A percentile compares a stretch with the other conserved stretches of the same genome.
Evolutionary conservation across 2,329 filamentous ascomycete genomes (phyloP).

Genomic region (Aspergillus sp.): DNA sequence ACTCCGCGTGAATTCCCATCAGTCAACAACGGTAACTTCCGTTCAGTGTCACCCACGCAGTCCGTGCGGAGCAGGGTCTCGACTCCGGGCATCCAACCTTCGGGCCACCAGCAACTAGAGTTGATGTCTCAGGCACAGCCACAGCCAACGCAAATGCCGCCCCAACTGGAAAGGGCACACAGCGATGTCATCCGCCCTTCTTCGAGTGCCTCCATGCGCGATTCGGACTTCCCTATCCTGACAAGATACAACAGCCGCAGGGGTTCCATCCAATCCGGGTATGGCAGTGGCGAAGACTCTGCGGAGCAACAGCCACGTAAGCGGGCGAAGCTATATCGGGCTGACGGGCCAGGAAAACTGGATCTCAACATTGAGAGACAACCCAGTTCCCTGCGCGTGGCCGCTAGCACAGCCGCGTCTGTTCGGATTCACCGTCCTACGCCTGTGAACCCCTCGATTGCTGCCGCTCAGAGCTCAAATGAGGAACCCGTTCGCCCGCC

Average conservation of each 20-base stretch:
- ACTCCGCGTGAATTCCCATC: conserved; percentile 40
- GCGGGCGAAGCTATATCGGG: conserved; percentile 72
- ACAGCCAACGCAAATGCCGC: conserved; percentile 12
- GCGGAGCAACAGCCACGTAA: conserved; percentile 65
- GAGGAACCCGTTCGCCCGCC: conserved; percentile 48
- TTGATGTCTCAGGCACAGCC: conserved; percentile 11
- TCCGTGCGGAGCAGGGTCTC: conserved; percentile 36
- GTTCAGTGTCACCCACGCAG: conserved; percentile 38
- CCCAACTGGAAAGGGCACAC: conserved; percentile 21
- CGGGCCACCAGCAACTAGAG: conserved; percentile 27
- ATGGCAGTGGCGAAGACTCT: conserved; percentile 70
- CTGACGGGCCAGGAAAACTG: conserved; percentile 68
- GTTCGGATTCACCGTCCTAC: conserved; percentile 80
- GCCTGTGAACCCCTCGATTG: conserved; percentile 39
- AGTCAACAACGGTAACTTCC: conserved; percentile 29
- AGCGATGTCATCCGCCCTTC: conserved; percentile 56
- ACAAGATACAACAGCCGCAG: conserved; percentile 26
- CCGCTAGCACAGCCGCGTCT: conserved; percentile 85
- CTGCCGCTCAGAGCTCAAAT: conserved; percentile 28
- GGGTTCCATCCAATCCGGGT: conserved; percentile 52
- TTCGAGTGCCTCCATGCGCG: conserved; percentile 57
- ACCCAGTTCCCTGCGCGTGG: conserved; percentile 79
- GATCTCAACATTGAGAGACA: conserved; percentile 65
- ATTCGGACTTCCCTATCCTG: conserved; percentile 28
- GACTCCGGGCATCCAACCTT: conserved; percentile 31